Percentiles rank a stretch among this genome's conserved stretches.
phyloP scores from a whole-genome alignment of 1,284 basidiomycete genomes.

The Grifola frondosa region DNA sequence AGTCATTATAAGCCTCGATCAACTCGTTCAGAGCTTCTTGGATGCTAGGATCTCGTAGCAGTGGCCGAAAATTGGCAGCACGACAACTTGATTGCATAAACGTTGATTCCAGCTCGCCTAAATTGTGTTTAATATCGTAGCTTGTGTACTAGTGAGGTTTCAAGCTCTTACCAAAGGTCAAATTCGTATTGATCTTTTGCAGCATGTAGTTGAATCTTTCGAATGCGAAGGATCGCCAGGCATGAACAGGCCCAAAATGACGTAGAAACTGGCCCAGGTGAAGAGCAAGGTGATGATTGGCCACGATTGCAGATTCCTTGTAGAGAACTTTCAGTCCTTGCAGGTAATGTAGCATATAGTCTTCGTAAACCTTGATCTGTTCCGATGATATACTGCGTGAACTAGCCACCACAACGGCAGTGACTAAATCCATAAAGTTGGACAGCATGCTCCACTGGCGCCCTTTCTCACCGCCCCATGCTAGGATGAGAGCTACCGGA shows the following conservation, averaged over 20 bases:
- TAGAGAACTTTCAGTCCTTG: conserved; percentile 21
- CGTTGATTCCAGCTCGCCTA: neutral
- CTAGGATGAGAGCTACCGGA: conserved; percentile 30
- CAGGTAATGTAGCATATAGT: conserved; percentile 26
- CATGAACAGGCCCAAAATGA: conserved; percentile 33
- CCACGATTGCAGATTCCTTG: conserved; percentile 23
- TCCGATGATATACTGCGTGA: conserved; percentile 23
- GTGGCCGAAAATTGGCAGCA: neutral
- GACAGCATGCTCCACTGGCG: conserved; percentile 20
- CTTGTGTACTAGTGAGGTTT: neutral
- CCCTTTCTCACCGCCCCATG: conserved; percentile 23
- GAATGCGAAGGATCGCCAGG: neutral
- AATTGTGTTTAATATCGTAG: neutral
- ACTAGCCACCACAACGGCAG: conserved; percentile 27
- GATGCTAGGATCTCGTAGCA: neutral
- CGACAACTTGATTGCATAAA: neutral
- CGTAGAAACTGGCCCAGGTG: conserved; percentile 34
- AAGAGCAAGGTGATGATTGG: conserved; percentile 34
- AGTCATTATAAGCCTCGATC: neutral
- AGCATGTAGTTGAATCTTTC: conserved; percentile 2
- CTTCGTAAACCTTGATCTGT: conserved; percentile 22
- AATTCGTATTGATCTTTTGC: neutral
- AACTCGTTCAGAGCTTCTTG: too few relatives aligned
- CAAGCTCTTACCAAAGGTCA: neutral
- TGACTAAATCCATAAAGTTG: conserved; percentile 34